Conservation (phyloP, 1,284 basidiomycete genomes). For the Ganoderma lingzhi region DNA sequence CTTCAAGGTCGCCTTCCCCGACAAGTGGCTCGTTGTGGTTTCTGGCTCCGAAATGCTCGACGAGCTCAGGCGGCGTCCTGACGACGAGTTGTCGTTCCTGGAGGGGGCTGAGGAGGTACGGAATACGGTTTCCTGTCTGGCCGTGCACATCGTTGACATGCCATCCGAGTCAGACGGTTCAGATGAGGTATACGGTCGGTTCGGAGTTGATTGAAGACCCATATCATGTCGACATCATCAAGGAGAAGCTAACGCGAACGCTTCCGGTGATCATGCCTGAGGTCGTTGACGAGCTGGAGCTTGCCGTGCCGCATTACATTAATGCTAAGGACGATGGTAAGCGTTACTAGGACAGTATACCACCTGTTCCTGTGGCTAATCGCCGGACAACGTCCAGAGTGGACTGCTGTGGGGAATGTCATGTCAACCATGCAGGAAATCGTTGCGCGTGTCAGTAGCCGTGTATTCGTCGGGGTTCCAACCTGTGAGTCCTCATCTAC, state of each 20-base stretch:
- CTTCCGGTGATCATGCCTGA: slow-evolving; percentile 36
- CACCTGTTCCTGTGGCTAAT: neutral
- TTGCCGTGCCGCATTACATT: slow-evolving; percentile 32
- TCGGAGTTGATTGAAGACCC: slow-evolving; percentile 33
- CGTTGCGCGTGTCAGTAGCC: slow-evolving; percentile 37
- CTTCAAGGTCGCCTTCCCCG: slow-evolving; percentile 47
- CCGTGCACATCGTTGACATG: neutral
- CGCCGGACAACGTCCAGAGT: slow-evolving; percentile 27
- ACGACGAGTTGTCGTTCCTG: slow-evolving; percentile 41
- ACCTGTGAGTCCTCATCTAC: slow-evolving; percentile 29
- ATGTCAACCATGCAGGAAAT: slow-evolving; percentile 34
- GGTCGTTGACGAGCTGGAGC: slow-evolving; percentile 39
- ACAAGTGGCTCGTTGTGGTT: slow-evolving; percentile 41
- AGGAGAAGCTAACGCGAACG: slow-evolving; percentile 36
- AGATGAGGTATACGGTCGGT: slow-evolving; percentile 38
- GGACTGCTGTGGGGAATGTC: slow-evolving; percentile 26
- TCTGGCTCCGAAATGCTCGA: slow-evolving; percentile 35
- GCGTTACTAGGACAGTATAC: slow-evolving; percentile 25
- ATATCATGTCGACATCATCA: slow-evolving; percentile 40
- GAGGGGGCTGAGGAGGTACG: slow-evolving; percentile 41
- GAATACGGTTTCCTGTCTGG: neutral
- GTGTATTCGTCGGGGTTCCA: slow-evolving; percentile 41
- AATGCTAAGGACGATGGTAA: slow-evolving; percentile 20
- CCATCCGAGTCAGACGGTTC: slow-evolving; percentile 4
- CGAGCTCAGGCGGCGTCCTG: slow-evolving; percentile 42